Conservation (phyloP, 345 rosid species). For the Corchorus capsularis region DNA sequence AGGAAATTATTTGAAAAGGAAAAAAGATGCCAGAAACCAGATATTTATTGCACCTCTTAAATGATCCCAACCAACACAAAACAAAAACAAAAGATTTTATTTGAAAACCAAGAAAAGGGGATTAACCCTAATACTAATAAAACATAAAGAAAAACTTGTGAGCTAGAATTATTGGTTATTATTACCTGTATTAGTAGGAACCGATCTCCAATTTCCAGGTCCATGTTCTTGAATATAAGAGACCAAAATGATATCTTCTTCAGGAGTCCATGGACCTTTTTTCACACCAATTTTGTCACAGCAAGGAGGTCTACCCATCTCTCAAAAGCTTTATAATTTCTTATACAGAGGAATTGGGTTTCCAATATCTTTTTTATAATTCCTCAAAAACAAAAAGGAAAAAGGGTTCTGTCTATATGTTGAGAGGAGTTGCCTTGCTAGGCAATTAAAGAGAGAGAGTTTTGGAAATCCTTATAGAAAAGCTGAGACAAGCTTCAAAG, state of each 20-base stretch:
- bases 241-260: constrained; percentile 91
- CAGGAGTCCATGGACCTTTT: constrained; percentile 99
- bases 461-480: constrained; percentile 11
- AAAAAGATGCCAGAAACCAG: background rate
- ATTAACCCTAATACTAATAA: background rate
- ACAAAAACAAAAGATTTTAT: constrained; percentile 9
- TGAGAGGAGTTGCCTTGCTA: background rate
- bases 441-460: background rate
- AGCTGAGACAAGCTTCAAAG: constrained; percentile 28
- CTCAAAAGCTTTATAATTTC: no score
- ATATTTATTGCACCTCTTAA: constrained; percentile 42
- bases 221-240: constrained; percentile 92
- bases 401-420: background rate
- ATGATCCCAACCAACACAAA: constrained; percentile 58
- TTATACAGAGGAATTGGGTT: no score
- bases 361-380: background rate
- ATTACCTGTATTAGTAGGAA: constrained; percentile 82
- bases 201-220: constrained; percentile 94
- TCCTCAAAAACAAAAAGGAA: background rate
- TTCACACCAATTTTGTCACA: constrained; percentile 82
- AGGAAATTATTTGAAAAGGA: background rate
- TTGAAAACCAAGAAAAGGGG: background rate
- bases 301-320: constrained; percentile 89
- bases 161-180: background rate
- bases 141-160: background rate